Conservation (phyloP, 2,329 filamentous ascomycete genomes). For the Colletotrichum caudatum region DNA sequence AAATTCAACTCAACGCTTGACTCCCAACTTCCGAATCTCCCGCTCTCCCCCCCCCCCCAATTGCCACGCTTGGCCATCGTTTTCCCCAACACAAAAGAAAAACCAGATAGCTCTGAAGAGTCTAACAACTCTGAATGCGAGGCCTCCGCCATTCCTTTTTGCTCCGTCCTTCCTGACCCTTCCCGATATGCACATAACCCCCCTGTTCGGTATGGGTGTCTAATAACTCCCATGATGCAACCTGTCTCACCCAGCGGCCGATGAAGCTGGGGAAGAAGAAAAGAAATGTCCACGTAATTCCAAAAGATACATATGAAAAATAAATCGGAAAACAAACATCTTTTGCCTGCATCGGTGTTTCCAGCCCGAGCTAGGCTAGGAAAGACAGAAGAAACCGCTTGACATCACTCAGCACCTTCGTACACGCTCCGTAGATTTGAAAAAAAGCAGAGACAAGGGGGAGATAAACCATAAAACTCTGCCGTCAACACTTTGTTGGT, state of each 20-base stretch:
- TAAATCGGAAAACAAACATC: not conserved
- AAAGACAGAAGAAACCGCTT: conserved; percentile 27
- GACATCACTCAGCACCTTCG: conserved; percentile 25
- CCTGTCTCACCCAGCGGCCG: not conserved
- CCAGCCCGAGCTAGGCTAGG: not conserved
- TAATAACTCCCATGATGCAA: conserved; percentile 31
- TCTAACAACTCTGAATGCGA: conserved; percentile 45
- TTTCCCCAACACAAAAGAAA: not conserved
- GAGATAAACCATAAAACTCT: conserved; percentile 7
- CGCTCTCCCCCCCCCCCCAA: not conserved
- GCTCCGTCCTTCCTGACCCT: not conserved
- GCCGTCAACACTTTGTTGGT: not conserved
- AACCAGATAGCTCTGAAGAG: conserved; percentile 37
- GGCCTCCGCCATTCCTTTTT: not conserved
- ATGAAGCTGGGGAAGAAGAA: not conserved
- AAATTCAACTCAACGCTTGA: conserved; percentile 28
- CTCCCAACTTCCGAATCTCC: conserved; percentile 11
- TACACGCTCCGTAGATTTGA: conserved; percentile 33
- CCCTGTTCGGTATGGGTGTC: conserved; percentile 18
- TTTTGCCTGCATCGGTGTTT: not conserved
- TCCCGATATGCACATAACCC: not conserved
- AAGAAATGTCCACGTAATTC: not conserved
- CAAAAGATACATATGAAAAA: not conserved
- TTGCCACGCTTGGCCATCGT: conserved; percentile 19
- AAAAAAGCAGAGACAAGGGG: no score